phyloP scores from a whole-genome alignment of 1,284 basidiomycete genomes.

The Cutaneotrichosporon sp. region DNA sequence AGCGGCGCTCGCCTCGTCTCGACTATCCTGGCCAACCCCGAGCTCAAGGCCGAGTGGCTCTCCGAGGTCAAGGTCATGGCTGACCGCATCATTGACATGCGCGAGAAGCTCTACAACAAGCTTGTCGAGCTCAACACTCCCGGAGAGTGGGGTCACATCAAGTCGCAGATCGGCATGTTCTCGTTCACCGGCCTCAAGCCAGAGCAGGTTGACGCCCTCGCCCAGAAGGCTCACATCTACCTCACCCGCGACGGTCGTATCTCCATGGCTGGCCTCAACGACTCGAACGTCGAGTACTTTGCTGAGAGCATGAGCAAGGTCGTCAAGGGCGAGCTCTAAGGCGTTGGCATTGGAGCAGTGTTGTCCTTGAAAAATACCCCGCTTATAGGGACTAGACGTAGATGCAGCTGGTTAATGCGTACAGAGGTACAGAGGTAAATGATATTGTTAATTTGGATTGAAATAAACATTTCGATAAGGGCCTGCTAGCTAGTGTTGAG shows the following conservation, averaged over 20 bases:
- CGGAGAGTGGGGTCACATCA: slow-evolving; percentile 93
- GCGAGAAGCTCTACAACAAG: slow-evolving; percentile 75
- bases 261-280: slow-evolving; percentile 94
- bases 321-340: slow-evolving; percentile 64
- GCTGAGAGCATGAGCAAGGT: slow-evolving; percentile 77
- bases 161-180: slow-evolving; percentile 77
- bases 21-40: slow-evolving; percentile 72
- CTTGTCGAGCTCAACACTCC: slow-evolving; percentile 85
- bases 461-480: background rate
- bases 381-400: slow-evolving; percentile 2
- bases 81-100: slow-evolving; percentile 93
- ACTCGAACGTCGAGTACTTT: slow-evolving; percentile 82
- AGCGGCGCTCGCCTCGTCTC: slow-evolving; percentile 83
- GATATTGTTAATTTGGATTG: background rate
- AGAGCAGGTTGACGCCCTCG: slow-evolving; percentile 79
- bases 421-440: background rate
- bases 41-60: slow-evolving; percentile 82
- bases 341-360: background rate
- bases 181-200: slow-evolving; percentile 80
- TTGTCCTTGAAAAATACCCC: slow-evolving; percentile 2
- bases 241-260: slow-evolving; percentile 70
- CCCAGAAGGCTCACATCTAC: slow-evolving; percentile 92
- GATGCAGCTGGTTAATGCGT: slow-evolving; percentile 2
- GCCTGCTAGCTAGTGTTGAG: background rate
- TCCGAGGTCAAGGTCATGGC: slow-evolving; percentile 92